Evolutionary conservation across 345 rosid genomes (phyloP), one percentile per base, ranked within the genome.

Genomic region (Eucalyptus caleyi): DNA sequence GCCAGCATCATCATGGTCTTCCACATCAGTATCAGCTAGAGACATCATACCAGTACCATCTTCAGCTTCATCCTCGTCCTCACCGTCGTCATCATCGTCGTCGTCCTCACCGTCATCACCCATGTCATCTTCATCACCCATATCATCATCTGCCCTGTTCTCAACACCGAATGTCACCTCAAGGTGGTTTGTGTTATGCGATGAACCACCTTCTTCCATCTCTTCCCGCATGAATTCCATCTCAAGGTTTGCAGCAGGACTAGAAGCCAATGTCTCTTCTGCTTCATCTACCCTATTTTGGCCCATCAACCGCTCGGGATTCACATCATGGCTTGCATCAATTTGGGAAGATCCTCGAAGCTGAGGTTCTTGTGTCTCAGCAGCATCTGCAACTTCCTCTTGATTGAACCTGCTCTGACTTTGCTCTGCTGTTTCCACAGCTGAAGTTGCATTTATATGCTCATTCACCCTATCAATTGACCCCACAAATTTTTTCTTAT

Each of bases 41-140:
- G 99, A 97, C 98, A 97, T 97, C 95, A 96, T 94, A 54, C 97
- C 98, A 89, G 97, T 96, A 93, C 99, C 99, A 93, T 97, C 99
- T 93, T 95, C 99, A 87, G 96, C 96, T 92, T 96, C 99, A 91
- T 97, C 99, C 88, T 97, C 99, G 59, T 96, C 99, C 89, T 97
- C 99, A 83, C 95, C 98, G 40, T 96, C 99, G 45, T 95, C 99
- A 67, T 96, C 98, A 40, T 96, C 98, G 40, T 94, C 98, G 5
- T 95, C 97, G 59, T 95, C 99, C 88, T 97, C 99, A 90, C 94
- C 99, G 83, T 97, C 99, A 90, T 97, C 99, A 81, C 95, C 99
- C 97, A 97, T 97, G 91, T 95, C 99, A 93, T 97, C 99, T 87
- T 93, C 99, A 94, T 97, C 99, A 82, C 95, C 97, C 95, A 94